phyloP scores from a whole-genome alignment of 1,284 basidiomycete genomes.

The Malassezia obtusa region DNA sequence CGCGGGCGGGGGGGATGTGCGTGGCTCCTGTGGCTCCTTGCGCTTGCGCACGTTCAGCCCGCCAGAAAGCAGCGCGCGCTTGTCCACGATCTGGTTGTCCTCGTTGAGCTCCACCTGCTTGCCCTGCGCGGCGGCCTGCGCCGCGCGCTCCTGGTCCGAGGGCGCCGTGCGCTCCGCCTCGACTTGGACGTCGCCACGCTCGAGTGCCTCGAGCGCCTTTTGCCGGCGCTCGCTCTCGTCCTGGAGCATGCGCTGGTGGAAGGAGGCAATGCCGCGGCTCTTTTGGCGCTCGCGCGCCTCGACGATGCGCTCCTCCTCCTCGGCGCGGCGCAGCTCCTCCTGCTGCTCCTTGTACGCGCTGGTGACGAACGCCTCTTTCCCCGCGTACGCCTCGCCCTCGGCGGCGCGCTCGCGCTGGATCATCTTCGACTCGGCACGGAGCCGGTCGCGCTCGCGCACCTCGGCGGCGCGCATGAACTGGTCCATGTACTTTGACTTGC shows the following conservation, averaged over 20 bases:
- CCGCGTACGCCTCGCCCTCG: constrained; percentile 86
- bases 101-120: constrained; percentile 92
- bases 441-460: constrained; percentile 73
- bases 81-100: constrained; percentile 93
- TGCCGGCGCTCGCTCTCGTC: constrained; percentile 32
- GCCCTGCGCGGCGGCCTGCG: constrained; percentile 59
- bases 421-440: constrained; percentile 95
- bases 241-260: constrained; percentile 37
- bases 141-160: constrained; percentile 60
- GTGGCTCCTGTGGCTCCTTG: constrained; percentile 3
- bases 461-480: constrained; percentile 71
- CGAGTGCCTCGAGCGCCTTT: constrained; percentile 27
- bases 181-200: neutral
- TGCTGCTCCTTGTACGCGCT: constrained; percentile 95
- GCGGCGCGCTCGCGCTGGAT: constrained; percentile 81
- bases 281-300: constrained; percentile 70
- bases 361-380: constrained; percentile 93
- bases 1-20: neutral
- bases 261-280: constrained; percentile 62
- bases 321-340: constrained; percentile 77
- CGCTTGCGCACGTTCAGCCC: constrained; percentile 67
- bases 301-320: constrained; percentile 60
- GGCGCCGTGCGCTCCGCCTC: neutral
- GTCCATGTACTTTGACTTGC: constrained; percentile 83
- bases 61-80: constrained; percentile 77